Evolutionary conservation across 2,329 filamentous ascomycete genomes (phyloP).

Genomic region (Ploettnerulaceae sp.): DNA sequence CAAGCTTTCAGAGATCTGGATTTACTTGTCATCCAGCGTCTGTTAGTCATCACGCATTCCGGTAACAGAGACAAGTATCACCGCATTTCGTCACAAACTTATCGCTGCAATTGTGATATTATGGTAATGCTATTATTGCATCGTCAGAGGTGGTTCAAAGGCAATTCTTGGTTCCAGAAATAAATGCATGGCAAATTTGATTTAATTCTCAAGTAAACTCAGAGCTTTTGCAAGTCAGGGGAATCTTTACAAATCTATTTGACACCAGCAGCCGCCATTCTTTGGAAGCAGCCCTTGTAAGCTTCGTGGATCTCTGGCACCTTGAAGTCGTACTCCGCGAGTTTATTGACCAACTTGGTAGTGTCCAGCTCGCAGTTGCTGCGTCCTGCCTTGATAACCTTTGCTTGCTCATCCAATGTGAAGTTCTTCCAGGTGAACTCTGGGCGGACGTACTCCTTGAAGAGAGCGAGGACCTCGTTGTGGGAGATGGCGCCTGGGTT

Average conservation of each 20-base stretch:
- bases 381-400: slow-evolving; percentile 62
- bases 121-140: background rate
- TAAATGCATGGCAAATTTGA: slow-evolving; percentile 10
- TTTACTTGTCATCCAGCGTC: too few species aligned
- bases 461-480: slow-evolving; percentile 60
- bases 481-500: slow-evolving; percentile 68
- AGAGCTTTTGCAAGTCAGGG: slow-evolving; percentile 15
- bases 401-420: slow-evolving; percentile 58
- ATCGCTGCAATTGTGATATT: slow-evolving; percentile 1
- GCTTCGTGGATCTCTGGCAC: slow-evolving; percentile 59
- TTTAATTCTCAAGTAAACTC: slow-evolving; percentile 12
- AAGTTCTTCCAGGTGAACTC: slow-evolving; percentile 61
- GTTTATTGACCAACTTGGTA: slow-evolving; percentile 54
- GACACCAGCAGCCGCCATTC: slow-evolving; percentile 54
- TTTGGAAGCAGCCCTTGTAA: slow-evolving; percentile 57
- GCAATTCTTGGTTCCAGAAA: background rate
- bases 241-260: slow-evolving; percentile 37
- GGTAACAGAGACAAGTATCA: background rate
- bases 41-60: background rate
- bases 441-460: slow-evolving; percentile 59
- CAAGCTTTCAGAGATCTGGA: background rate
- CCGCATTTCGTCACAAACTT: slow-evolving; percentile 5
- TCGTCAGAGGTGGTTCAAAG: slow-evolving; percentile 4
- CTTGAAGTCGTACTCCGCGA: slow-evolving; percentile 53
- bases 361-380: slow-evolving; percentile 63